Conservation (phyloP, 2,329 filamentous ascomycete genomes). For the Fusarium sterilihyphosum region DNA sequence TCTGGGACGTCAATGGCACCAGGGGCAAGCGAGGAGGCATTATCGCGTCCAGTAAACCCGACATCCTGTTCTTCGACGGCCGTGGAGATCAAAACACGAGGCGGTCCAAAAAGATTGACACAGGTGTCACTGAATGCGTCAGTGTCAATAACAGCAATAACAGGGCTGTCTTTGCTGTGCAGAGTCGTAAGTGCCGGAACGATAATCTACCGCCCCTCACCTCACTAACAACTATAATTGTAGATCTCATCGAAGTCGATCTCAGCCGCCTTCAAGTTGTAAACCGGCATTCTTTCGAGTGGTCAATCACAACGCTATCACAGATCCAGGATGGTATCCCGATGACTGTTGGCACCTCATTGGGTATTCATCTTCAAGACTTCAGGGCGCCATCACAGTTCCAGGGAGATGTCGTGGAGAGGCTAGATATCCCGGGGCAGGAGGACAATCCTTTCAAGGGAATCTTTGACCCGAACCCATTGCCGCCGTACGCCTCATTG, state of each 20-base stretch:
- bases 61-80: slow-evolving; percentile 71
- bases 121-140: slow-evolving; percentile 81
- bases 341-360: slow-evolving; percentile 84
- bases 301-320: slow-evolving; percentile 85
- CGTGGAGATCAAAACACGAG: slow-evolving; percentile 56
- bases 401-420: slow-evolving; percentile 49
- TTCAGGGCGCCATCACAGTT: slow-evolving; percentile 60
- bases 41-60: slow-evolving; percentile 70
- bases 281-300: slow-evolving; percentile 77
- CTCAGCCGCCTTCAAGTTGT: slow-evolving; percentile 76
- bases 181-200: slow-evolving; percentile 64
- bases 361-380: slow-evolving; percentile 86
- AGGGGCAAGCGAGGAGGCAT: slow-evolving; percentile 68
- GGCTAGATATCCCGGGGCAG: slow-evolving; percentile 45
- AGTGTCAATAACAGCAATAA: slow-evolving; percentile 76
- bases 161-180: slow-evolving; percentile 82
- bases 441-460: slow-evolving; percentile 47
- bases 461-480: slow-evolving; percentile 63
- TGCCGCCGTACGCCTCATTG: slow-evolving; percentile 73
- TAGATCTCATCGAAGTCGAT: slow-evolving; percentile 81
- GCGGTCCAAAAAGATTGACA: slow-evolving; percentile 73
- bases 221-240: neutral
- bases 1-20: slow-evolving; percentile 80
- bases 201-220: neutral
- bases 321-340: slow-evolving; percentile 72